Evolutionary conservation across 202 grass and related monocot genomes (phyloP), one percentile per base, ranked within the genome.

Genomic region (Zoysia matrella): DNA sequence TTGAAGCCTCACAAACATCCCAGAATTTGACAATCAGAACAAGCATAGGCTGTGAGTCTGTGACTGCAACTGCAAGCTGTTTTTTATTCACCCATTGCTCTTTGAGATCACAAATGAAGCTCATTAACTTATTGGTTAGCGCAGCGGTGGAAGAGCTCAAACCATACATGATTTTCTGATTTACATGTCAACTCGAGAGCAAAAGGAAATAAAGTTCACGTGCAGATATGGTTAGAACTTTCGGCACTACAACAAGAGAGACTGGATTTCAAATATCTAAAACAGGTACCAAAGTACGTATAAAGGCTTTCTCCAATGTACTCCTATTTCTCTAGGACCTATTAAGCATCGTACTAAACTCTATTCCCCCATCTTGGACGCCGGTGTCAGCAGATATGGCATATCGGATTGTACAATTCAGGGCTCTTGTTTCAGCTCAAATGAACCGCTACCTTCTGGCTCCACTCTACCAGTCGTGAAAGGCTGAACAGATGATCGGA

Each of bases 401-500:
- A 54, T 15, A 46, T 42, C 40, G 58, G 65, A 52, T 14, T 77
- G 60, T 61, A 53, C n/a, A 14, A 58, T 60, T 89, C 69, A 71
- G 52, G 47, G 9, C 55, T 87, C 58, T n/a, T 60, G 41, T 84
- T 94, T 76, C 65, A 49, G 65, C 11, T 68, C 62, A 70, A 57
- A 52, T 52, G 87, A 86, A 70, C 73, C 51, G 10, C 65, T 65
- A 9, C 69, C 75, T 75, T 75, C 73, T 69, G 71, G 11, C 66
- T 86, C 87, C 36, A 56, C 61, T 73, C 48, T 79, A 8, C 40
- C 53, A 47, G 51, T 4, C 52, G 80, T 75, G 62, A 93, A 95
- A 47, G 85, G 83, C 69, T 86, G 52, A 63, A 88, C 52, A 0
- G 93, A 88, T 39, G 72, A 74, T 46, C 78, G 73, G 11, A 99